Base-by-base conservation (phyloP, 2,329 filamentous ascomycete genomes). In the Stachybotrys chlorohalonatus region DNA sequence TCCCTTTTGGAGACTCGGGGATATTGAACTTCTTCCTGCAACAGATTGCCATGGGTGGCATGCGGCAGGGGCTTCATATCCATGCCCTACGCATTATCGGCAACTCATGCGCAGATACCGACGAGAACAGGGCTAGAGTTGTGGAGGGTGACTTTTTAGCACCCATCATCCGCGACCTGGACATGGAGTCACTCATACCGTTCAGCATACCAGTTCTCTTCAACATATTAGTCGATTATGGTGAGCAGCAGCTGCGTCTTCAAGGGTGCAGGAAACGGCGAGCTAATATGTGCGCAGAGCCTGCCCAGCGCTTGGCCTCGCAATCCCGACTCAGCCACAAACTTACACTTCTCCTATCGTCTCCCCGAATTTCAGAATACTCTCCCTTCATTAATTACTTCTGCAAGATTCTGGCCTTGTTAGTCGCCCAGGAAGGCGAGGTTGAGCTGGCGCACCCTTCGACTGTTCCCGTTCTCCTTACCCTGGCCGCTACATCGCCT, bases 211-310 rank as follows among this genome's bases (percentile, higher is more conserved):
- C 82, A 0, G 83, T 85, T 7, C 67, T 86, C 5, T 84, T 79
- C 66, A 86, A 86, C 62, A 74, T 84, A 51, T 76, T 82, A 54
- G 75, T 85, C 13, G 83, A 86, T 63, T 85, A 84, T 63, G 80
- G 82, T 85, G 64, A 68, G 74, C 30, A 47, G 49, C 39, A 13
- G 3, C 36, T 42, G 13, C 5, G 36, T 9, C 36, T 9, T 42
- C 9, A 42, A 9, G 2, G 8, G 36, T 13, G 36, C 36, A 42
- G 8, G 24, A 4, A 9, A 42, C 36, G 36, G 13, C 8, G 36
- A 42, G 13, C 36, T 42, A 13, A 42, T 5, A 13, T 3, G 17
- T 45, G 46, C 46, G 11, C 53, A 85, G 82, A 80, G 59, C 78
- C 80, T 5, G 81, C 82, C 15, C 83, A 86, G 59, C 65, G 70